Evolutionary conservation across 768 basidiomycete genomes (phyloP), one percentile per base, ranked within the genome.

Genomic region (Gymnopilus junonius): DNA sequence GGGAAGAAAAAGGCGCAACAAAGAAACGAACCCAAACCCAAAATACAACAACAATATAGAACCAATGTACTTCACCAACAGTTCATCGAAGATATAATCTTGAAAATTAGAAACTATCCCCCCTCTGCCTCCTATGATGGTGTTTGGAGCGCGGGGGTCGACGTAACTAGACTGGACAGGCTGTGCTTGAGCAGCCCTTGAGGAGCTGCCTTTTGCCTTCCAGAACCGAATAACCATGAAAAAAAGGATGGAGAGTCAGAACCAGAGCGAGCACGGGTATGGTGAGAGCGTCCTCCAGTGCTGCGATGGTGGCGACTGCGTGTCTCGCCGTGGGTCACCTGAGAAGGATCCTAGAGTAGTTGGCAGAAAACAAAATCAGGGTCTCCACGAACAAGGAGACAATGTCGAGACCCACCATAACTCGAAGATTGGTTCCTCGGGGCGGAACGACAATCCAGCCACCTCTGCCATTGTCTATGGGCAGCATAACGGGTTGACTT

Each of bases 391-490:
- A 17, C 8, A 55, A 61, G 6, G 32, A 25, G 21, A 31, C 21
- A 3, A 51, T 20, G 40, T 42, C 4, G 15, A 32, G 25, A 55
- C 65, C 55, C 29, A 67, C 66, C 34, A 61, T 17, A 15, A 53
- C 45, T 4, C 48, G 61, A 17, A 61, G 8, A 8, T 39, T 40
- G n/a, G 63, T 27, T 8, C 56, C 62, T 25, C 15, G 14, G 2
- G 50, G 62, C 1, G 59, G 62, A 10, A 61, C 51, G 31, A 61
- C 51, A 1, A 59, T 14, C 55, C 57, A 67, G 3, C 62, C 66
- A 17, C 59, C 62, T 39, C 53, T 34, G 4, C 66, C 62, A 34
- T 67, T 63, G 6, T 61, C 43, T 2, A 63, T 51, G 11, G 66
- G 66, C 21, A 61, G n/a, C 6, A 63, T 43, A 1, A 61, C 57